Percentiles rank a stretch among this genome's conserved stretches.
phyloP scores from a whole-genome alignment of 805 yeast species.

The Limtongia smithiae region DNA sequence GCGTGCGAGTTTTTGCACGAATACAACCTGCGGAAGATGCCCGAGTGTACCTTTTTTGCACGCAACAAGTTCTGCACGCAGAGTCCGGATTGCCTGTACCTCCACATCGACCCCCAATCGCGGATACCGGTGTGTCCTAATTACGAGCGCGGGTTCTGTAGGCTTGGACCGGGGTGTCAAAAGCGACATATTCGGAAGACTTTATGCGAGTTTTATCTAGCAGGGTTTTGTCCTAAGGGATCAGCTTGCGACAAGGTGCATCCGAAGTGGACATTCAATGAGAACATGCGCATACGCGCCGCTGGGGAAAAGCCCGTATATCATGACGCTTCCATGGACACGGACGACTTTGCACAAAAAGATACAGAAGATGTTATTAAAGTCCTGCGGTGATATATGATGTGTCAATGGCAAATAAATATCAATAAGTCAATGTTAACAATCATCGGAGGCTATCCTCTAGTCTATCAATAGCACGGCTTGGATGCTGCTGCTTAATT shows the following conservation, averaged over 20 bases:
- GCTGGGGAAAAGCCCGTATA: constrained; percentile 2
- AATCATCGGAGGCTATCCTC: too few relatives aligned
- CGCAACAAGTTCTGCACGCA: constrained; percentile 60
- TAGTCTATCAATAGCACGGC: too few relatives aligned
- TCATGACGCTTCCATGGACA: too few relatives aligned
- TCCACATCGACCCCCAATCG: constrained; percentile 84
- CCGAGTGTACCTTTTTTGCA: constrained; percentile 86
- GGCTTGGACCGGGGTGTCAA: constrained; percentile 81
- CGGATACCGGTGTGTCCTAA: constrained; percentile 84
- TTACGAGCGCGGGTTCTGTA: constrained; percentile 86
- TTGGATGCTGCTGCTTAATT: too few relatives aligned
- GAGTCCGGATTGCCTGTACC: constrained; percentile 87
- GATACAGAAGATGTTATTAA: constrained; percentile 20
- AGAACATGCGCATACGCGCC: constrained; percentile 14
- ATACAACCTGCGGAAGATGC: constrained; percentile 90
- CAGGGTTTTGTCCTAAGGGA: constrained; percentile 94
- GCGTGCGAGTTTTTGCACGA: constrained; percentile 96
- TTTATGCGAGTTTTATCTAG: constrained; percentile 72
- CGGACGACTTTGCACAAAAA: background rate
- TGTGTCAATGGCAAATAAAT: too few relatives aligned
- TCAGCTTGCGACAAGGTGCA: constrained; percentile 73
- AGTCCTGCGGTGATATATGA: constrained; percentile 12
- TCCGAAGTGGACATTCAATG: constrained; percentile 54
- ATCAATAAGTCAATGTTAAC: too few relatives aligned
- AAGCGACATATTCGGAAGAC: constrained; percentile 74